phyloP scores from a whole-genome alignment of 768 basidiomycete genomes.

The Termitomyces sp. region DNA sequence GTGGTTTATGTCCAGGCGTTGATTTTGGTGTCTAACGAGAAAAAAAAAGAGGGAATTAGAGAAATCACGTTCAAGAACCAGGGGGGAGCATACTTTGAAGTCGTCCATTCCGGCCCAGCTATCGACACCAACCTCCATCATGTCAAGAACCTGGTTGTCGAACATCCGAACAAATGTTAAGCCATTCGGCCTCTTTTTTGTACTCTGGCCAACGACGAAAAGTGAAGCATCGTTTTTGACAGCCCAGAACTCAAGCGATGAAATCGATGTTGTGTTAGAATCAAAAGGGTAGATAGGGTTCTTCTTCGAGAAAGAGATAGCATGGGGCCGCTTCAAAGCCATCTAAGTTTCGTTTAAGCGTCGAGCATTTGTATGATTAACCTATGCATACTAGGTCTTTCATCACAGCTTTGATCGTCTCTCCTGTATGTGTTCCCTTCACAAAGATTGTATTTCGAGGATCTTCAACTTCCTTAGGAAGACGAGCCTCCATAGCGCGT shows the following conservation, averaged over 20 bases:
- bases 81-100: conserved; percentile 65
- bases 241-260: conserved; percentile 89
- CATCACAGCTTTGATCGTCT: conserved; percentile 76
- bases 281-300: conserved; percentile 92
- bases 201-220: conserved; percentile 86
- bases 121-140: conserved; percentile 92
- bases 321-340: conserved; percentile 88
- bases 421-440: conserved; percentile 80
- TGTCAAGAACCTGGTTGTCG: conserved; percentile 82
- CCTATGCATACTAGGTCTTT: conserved; percentile 64
- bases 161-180: conserved; percentile 85
- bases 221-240: conserved; percentile 91
- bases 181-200: conserved; percentile 90
- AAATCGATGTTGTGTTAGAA: conserved; percentile 40
- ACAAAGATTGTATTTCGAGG: conserved; percentile 87
- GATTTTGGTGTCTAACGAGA: conserved; percentile 75
- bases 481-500: conserved; percentile 79
- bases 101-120: conserved; percentile 71
- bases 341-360: conserved; percentile 49
- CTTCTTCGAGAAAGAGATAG: conserved; percentile 92
- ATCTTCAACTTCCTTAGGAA: conserved; percentile 88
- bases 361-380: not conserved
- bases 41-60: not conserved
- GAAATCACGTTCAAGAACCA: not conserved
- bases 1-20: conserved; percentile 82